Base-by-base conservation (phyloP, 2,329 filamentous ascomycete species). In the Diplodia corticola region DNA sequence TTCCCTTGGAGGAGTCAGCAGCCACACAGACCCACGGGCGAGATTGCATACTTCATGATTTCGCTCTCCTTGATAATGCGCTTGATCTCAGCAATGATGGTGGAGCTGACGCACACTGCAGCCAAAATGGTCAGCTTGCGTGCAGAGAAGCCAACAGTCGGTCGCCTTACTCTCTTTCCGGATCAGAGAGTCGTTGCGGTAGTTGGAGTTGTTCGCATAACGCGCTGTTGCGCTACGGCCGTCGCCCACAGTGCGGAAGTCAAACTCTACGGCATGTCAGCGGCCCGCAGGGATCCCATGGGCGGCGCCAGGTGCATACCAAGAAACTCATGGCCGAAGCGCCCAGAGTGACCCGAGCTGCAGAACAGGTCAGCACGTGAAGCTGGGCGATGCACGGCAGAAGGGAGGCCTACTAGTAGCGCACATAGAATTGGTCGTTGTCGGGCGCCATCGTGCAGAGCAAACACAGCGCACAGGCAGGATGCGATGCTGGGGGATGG, bases 181-280 rank as follows among this genome's bases (percentile, higher is more conserved):
- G 76, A 99, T 99, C 72, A 99, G 83, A 69, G 93, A 97, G 78
- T 99, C 95, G 80, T 99, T 99, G 75, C 95, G 89, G 82, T 99
- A 99, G 81, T 99, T 99, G 67, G 94, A 98, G 80, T 99, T 99
- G 85, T 99, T 99, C 70, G 95, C 95, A 81, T 99, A 99, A 80
- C 95, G 89, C 35, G 94, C 93, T 63, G 95, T 91, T 7, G 95
- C 95, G 76, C 93, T 97, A 68, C 92, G 88, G 61, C 95, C 95
- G 77, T 99, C 95, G 64, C 92, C 92, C 53, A 98, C 87, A 26
- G 93, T 92, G 65, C 94, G 88, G 75, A 99, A 95, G 78, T 99
- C 95, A 78, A 99, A 99, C 80, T 99, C 94, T 98, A 71, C 12
- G 24, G 15, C 6, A 5, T 6, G n/a, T 66, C 54, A 66, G 64